Percentiles rank a stretch among this genome's conserved stretches.
phyloP scores from a whole-genome alignment of 805 yeast species.

The Wickerhamiella parazyma region DNA sequence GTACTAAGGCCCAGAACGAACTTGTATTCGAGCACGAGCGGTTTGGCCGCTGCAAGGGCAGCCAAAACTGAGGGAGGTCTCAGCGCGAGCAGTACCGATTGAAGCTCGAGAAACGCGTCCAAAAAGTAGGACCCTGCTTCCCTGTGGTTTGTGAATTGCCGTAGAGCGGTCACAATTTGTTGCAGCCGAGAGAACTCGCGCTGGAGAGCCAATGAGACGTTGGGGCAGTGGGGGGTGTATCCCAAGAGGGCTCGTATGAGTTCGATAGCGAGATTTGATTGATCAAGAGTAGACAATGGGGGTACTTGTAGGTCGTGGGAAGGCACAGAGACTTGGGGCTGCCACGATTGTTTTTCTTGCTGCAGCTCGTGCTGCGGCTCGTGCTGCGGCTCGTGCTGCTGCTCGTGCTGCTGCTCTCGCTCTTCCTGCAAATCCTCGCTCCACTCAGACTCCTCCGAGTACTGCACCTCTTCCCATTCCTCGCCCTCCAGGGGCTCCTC shows the following conservation, averaged over 20 bases:
- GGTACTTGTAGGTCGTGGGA: too few species aligned
- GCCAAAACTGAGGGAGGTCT: background rate
- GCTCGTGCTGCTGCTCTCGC: too few species aligned
- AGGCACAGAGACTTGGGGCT: too few species aligned
- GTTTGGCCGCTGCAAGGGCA: background rate
- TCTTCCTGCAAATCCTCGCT: background rate
- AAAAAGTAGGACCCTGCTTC: background rate
- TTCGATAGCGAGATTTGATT: too few species aligned
- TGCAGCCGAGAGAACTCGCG: background rate
- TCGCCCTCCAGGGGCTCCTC: constrained; percentile 23
- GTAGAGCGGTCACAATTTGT: background rate
- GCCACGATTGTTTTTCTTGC: too few species aligned
- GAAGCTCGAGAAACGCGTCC: background rate
- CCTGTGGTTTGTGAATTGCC: background rate
- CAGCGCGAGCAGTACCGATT: background rate
- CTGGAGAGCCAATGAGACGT: background rate
- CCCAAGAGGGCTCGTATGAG: constrained; percentile 10
- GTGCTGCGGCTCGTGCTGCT: too few species aligned
- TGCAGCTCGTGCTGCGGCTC: too few species aligned
- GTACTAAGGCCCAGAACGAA: background rate
- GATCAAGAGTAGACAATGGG: too few species aligned
- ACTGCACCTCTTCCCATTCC: constrained; percentile 19
- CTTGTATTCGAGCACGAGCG: background rate
- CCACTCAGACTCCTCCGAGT: too few species aligned
- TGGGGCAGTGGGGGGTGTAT: background rate